Evolutionary conservation across 2,329 filamentous ascomycete species (phyloP).

Genomic region (Exophiala spinifera): DNA sequence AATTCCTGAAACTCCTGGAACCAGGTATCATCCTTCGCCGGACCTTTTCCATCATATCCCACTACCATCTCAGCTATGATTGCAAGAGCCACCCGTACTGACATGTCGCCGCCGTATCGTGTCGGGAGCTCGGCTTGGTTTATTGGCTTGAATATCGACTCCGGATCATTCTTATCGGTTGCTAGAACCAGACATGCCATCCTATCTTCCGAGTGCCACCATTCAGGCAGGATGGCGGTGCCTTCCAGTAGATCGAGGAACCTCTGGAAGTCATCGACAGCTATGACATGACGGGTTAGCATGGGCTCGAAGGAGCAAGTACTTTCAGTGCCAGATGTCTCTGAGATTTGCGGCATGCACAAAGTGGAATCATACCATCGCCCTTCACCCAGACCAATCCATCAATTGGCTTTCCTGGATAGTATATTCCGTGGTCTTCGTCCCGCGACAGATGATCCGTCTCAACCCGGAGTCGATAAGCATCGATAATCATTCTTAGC

Average conservation of each 20-base stretch:
- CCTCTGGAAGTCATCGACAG: conserved; percentile 35
- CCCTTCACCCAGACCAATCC: conserved; percentile 33
- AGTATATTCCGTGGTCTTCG: conserved; percentile 28
- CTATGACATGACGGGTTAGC: background rate
- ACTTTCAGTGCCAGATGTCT: background rate
- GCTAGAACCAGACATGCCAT: conserved; percentile 27
- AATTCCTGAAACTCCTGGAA: conserved; percentile 41
- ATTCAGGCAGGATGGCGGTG: conserved; percentile 38
- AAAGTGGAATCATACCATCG: conserved; percentile 15
- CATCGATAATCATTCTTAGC: conserved; percentile 31
- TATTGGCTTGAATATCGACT: conserved; percentile 25
- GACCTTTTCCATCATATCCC: conserved; percentile 29
- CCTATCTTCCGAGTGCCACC: conserved; percentile 28
- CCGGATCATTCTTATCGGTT: conserved; percentile 23
- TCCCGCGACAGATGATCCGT: conserved; percentile 29
- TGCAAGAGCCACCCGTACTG: conserved; percentile 23
- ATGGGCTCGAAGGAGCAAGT: background rate
- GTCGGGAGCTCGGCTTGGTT: conserved; percentile 26
- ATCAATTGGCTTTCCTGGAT: conserved; percentile 35
- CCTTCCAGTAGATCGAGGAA: conserved; percentile 37
- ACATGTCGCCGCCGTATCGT: conserved; percentile 25
- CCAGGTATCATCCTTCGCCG: conserved; percentile 27
- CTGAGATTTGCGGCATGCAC: background rate
- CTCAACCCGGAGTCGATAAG: conserved; percentile 33
- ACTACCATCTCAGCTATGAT: conserved; percentile 29